Base-by-base conservation (phyloP, 2,329 filamentous ascomycete species). In the Phoma sp. region DNA sequence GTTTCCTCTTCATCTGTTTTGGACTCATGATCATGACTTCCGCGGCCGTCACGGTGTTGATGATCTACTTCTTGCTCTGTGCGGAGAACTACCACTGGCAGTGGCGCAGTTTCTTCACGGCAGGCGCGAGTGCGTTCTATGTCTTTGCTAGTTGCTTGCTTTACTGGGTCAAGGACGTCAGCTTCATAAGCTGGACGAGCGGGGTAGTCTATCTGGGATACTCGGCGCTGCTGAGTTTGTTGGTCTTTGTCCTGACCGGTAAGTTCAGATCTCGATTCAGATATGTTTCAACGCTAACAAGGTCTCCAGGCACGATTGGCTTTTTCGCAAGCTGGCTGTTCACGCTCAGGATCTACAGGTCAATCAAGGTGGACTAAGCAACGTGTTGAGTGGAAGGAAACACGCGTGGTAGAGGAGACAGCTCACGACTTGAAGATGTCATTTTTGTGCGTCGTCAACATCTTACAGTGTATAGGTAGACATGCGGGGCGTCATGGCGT, bases 31-130 rank as follows among this genome's bases (percentile, higher is more conserved):
- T 98, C 67, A 90, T 96, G 67, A 98, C 95, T 1, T 92, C 90
- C 55, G 94, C 94, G 0, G 89, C 93, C 0, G 94, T 96, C 36
- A 98, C 95, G 0, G 88, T 98, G 8, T 81, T 99, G 17, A 88
- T 98, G 84, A 91, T 97, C 0, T 99, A 99, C 78, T 98, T 98
- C 81, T 75, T 99, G 65, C 86, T 99, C 13, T 98, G 94, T 73
- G 88, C 91, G 0, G 95, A 99, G 79, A 95, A 99, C 78, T 99
- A 99, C 78, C 90, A 96, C 75, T 99, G 95, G 95, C 95, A 98
- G 69, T 99, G 95, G 95, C 87, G 95, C 47, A 88, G 92, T 6
- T 99, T 99, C 80, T 84, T 92, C 56, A 94, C 92, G 2, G 92
- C 92, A 0, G 95, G 95, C 55, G 94, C 92, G 71, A 96, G 90